These are phyloP conservation scores for Stemphylium lycopersici DNA, from an alignment of 2,329 filamentous ascomycete genomes.

Conservation along the genomic window DNA sequence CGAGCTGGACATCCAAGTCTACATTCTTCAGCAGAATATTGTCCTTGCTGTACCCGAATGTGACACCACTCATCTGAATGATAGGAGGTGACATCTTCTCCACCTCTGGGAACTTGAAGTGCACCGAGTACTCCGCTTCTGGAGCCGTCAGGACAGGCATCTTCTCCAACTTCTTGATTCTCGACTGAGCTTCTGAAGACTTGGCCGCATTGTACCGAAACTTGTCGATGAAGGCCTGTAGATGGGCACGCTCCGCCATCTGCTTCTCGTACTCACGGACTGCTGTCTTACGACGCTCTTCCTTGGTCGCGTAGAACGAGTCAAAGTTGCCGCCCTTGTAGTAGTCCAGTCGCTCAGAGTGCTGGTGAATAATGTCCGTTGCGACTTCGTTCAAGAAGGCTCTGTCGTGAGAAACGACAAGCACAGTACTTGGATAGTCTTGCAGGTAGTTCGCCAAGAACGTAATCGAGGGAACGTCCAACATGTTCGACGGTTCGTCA, in stretches of 20 bases:
- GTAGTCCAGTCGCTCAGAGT: conserved; percentile 96
- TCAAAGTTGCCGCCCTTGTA: conserved; percentile 95
- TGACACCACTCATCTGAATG: conserved; percentile 93
- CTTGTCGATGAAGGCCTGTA: conserved; percentile 98
- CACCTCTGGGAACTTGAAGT: conserved; percentile 96
- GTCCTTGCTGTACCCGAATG: conserved; percentile 85
- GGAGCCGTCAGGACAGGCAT: conserved; percentile 92
- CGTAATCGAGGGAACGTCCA: conserved; percentile 99
- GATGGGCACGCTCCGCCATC: conserved; percentile 88
- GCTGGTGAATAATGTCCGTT: conserved; percentile 98
- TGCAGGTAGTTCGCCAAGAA: conserved; percentile 97
- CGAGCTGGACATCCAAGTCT: conserved; percentile 94
- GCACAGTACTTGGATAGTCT: conserved; percentile 87
- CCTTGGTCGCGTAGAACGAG: conserved; percentile 81
- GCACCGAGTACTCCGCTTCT: conserved; percentile 92
- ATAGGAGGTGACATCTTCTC: conserved; percentile 98
- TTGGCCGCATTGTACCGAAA: conserved; percentile 99
- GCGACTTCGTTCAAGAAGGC: conserved; percentile 98
- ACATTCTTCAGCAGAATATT: conserved; percentile 82
- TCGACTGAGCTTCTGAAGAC: conserved; percentile 95
- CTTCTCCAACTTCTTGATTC: conserved; percentile 98
- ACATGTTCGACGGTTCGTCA: conserved; percentile 99
- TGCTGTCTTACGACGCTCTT: conserved; percentile 94
- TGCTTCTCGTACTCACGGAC: conserved; percentile 99
- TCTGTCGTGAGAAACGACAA: conserved; percentile 98